Evolutionary conservation across 2,329 filamentous ascomycete genomes (phyloP), one percentile per base, ranked within the genome.

Genomic region (Fusarium devonianum): DNA sequence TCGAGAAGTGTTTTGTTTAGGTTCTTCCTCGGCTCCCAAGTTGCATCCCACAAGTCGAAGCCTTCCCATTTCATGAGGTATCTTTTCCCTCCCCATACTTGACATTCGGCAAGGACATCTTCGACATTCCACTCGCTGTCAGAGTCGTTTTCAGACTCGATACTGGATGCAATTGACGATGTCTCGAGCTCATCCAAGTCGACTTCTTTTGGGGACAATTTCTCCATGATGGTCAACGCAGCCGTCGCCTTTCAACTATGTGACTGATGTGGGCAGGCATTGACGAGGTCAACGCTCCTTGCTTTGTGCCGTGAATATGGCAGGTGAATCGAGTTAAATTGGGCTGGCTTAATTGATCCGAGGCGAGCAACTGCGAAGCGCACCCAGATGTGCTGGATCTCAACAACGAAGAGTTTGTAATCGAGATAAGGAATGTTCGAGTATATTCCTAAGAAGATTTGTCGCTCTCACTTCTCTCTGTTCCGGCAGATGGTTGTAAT

Each of bases 1-100:
- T 62, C 49, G 2, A 75, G 60, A 5, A 82, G 65, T 0, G 69
- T 68, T 2, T 66, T 53, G 1, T 67, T 68, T 4, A 84, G 62
- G 44, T 81, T 69, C 5, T 72, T 65, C 8, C 64, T 56, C 0
- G 81, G 79, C 56, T 85, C 81, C 81, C 81, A 85, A 3, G 69
- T 71, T 34, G 71, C 70, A n/a, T 70, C 65, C 21, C 58, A 50
- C 1, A 76, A 60, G 1, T 63, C 54, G 35, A 63, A 75, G 2
- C 67, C 68, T 14, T 68, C 63, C 74, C 74, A 77, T 43, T 69
- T 55, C 9, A 75, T 63, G 4, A 77, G 65, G 48, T 69, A 77
- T 33, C 54, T 57, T 3, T 45, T 44, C 16, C 52, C 36, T 3
- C 65, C 68, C 3, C 63, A 49, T 3, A 70, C 48, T 4, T 58